Percentiles rank a stretch among this genome's conserved stretches.
Evolutionary conservation across 129 eudicot species (phyloP).

Genomic region (Arctium lappa): DNA sequence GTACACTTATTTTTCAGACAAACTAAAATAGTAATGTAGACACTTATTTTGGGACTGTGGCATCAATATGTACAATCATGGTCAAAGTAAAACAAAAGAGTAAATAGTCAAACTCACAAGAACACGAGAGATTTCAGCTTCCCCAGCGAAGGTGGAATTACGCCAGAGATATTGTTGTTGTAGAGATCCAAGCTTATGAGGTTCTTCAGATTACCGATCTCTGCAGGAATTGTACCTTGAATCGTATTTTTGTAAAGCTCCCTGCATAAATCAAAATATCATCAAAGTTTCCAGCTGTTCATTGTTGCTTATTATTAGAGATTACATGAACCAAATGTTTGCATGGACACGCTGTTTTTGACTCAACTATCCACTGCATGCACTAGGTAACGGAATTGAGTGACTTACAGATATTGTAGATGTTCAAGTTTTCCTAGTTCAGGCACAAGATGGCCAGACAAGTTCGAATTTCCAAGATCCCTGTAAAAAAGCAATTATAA

Average conservation of each 20-base stretch:
- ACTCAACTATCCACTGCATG: too few species aligned
- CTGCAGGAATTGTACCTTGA: slow-evolving; percentile 78
- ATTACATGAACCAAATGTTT: background rate
- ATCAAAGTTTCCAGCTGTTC: background rate
- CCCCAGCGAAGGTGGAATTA: slow-evolving; percentile 81
- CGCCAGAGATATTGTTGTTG: slow-evolving; percentile 84
- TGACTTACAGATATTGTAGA: slow-evolving; percentile 89
- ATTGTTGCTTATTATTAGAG: background rate
- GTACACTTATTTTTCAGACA: too few species aligned
- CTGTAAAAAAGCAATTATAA: slow-evolving; percentile 34
- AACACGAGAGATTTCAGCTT: slow-evolving; percentile 77
- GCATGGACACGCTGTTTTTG: background rate
- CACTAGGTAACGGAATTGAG: background rate
- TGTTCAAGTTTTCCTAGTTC: slow-evolving; percentile 90
- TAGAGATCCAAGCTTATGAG: slow-evolving; percentile 88
- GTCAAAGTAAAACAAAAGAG: background rate
- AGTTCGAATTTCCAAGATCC: slow-evolving; percentile 93
- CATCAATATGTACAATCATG: background rate
- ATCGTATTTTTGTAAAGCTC: slow-evolving; percentile 90
- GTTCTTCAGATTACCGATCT: slow-evolving; percentile 87
- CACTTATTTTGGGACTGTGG: too few species aligned
- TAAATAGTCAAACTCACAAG: slow-evolving; percentile 62
- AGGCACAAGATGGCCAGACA: slow-evolving; percentile 84
- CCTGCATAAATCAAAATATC: slow-evolving; percentile 35
- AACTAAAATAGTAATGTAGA: too few species aligned